Percentiles rank a stretch among this genome's conserved stretches.
Evolutionary conservation across 192 early-diverging fungal species (phyloP).

Genomic region (Backusella macrospora): DNA sequence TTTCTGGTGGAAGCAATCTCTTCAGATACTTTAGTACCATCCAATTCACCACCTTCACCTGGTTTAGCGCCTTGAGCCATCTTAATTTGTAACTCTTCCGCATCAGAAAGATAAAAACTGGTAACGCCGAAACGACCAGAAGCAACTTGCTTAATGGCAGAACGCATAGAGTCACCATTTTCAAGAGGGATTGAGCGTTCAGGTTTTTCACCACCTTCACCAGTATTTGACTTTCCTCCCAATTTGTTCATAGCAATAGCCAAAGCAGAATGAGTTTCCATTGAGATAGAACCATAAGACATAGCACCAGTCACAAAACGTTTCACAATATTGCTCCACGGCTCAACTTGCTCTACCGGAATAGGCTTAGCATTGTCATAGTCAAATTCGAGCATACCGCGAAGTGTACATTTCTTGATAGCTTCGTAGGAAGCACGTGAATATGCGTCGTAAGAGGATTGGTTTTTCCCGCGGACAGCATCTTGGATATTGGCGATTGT

Average conservation of each 20-base stretch:
- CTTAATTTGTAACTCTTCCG: slow-evolving; percentile 99
- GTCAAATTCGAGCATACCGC: slow-evolving; percentile 93
- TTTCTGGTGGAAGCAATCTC: slow-evolving; percentile 89
- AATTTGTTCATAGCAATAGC: slow-evolving; percentile 96
- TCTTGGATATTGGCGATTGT: slow-evolving; percentile 92
- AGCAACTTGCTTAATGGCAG: slow-evolving; percentile 98
- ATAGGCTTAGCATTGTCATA: slow-evolving; percentile 71
- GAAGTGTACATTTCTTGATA: slow-evolving; percentile 91
- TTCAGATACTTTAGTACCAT: slow-evolving; percentile 71
- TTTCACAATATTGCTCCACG: slow-evolving; percentile 94
- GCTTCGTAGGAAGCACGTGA: slow-evolving; percentile 75
- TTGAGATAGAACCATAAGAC: slow-evolving; percentile 98
- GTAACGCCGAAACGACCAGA: slow-evolving; percentile 99
- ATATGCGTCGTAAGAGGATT: slow-evolving; percentile 86
- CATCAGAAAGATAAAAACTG: slow-evolving; percentile 90
- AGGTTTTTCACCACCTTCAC: slow-evolving; percentile 97
- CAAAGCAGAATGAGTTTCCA: slow-evolving; percentile 90
- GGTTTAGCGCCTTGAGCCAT: slow-evolving; percentile 99
- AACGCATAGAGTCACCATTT: slow-evolving; percentile 85
- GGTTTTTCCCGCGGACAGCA: slow-evolving; percentile 92
- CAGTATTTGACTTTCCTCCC: slow-evolving; percentile 98
- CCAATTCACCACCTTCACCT: slow-evolving; percentile 88
- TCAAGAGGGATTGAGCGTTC: slow-evolving; percentile 69
- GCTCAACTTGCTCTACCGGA: slow-evolving; percentile 94
- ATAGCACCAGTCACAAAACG: slow-evolving; percentile 98